Percentiles rank a stretch among this genome's conserved stretches.
Conservation (phyloP, 1,284 basidiomycete species). For the Leucocoprinus gongylophorus region DNA sequence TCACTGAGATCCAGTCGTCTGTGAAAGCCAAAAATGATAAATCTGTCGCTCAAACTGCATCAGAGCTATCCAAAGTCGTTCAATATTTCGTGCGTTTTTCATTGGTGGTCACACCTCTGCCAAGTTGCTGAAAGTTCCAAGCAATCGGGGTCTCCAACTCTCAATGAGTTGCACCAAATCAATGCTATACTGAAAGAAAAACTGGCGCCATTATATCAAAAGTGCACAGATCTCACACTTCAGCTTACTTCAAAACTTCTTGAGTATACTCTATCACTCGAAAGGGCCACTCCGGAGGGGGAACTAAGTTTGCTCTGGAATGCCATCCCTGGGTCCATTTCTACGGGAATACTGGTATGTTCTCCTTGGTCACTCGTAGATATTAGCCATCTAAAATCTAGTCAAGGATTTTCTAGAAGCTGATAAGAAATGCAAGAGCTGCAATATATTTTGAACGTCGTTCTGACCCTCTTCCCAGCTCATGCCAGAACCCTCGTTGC, state of each 20-base stretch:
- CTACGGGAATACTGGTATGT: slow-evolving; percentile 38
- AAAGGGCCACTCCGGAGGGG: neutral
- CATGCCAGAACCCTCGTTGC: slow-evolving; percentile 18
- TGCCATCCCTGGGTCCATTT: slow-evolving; percentile 26
- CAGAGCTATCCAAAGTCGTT: neutral
- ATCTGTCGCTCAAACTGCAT: neutral
- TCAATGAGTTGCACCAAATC: neutral
- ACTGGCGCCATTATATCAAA: slow-evolving; percentile 2
- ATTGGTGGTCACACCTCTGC: neutral
- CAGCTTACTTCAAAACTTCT: slow-evolving; percentile 3
- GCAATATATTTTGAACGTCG: neutral
- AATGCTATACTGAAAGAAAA: slow-evolving; percentile 1
- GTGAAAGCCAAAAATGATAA: neutral
- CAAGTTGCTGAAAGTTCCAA: neutral
- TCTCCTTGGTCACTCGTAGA: neutral
- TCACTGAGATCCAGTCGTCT: slow-evolving; percentile 1
- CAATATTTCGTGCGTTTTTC: slow-evolving; percentile 1
- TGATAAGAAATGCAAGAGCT: slow-evolving; percentile 19
- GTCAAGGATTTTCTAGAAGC: slow-evolving; percentile 18
- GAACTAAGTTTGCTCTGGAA: slow-evolving; percentile 26
- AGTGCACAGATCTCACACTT: neutral
- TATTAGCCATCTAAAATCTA: slow-evolving; percentile 1
- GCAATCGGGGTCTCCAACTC: slow-evolving; percentile 1
- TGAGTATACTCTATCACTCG: neutral
- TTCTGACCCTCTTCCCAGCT: slow-evolving; percentile 4